phyloP scores from a whole-genome alignment of 177 flowering plant genomes.

The Telopea speciosissima region DNA sequence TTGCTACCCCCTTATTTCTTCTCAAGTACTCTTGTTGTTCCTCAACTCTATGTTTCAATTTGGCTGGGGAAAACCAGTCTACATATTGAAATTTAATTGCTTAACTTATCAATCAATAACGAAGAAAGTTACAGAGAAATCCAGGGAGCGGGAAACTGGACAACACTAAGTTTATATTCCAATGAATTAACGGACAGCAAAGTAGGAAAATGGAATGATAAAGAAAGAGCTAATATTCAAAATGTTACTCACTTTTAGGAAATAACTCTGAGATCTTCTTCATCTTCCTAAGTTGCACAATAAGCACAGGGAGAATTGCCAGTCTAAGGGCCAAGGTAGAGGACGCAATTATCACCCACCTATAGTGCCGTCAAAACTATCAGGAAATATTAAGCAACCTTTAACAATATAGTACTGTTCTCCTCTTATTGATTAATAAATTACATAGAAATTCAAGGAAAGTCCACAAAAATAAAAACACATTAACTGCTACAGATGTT shows the following conservation, averaged over 20 bases:
- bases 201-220: neutral
- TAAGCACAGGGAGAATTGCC: slow-evolving; percentile 48
- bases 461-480: neutral
- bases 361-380: slow-evolving; percentile 18
- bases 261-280: slow-evolving; percentile 45
- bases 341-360: slow-evolving; percentile 74
- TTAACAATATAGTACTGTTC: neutral
- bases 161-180: neutral
- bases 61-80: too few species aligned
- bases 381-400: neutral
- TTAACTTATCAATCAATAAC: too few species aligned
- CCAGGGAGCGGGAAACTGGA: neutral
- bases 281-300: slow-evolving; percentile 61
- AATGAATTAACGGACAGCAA: neutral
- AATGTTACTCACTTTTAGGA: slow-evolving; percentile 58
- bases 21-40: too few species aligned
- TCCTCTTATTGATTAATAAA: too few species aligned
- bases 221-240: neutral
- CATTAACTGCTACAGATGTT: neutral
- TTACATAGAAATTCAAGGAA: too few species aligned
- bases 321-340: slow-evolving; percentile 74
- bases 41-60: too few species aligned
- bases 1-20: too few species aligned
- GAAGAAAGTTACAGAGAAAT: too few species aligned
- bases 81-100: too few species aligned